A percentile compares a stretch with the other conserved stretches of the same genome.
Evolutionary conservation across 2,329 filamentous ascomycete species (phyloP).

Genomic region (Fusarium sublunatum): DNA sequence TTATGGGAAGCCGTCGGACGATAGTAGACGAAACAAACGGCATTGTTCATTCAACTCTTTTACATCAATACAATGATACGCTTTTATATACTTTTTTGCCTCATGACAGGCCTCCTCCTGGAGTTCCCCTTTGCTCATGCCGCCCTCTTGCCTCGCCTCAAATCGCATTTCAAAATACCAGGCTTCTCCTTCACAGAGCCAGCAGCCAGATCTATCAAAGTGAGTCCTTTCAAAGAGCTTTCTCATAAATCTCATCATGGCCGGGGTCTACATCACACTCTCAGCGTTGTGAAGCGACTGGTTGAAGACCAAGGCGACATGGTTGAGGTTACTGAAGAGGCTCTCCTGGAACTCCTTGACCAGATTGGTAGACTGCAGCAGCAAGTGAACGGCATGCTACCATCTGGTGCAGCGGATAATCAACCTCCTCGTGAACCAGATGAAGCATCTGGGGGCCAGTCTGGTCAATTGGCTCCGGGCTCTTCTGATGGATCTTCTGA

Average conservation of each 20-base stretch:
- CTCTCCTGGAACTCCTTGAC: constrained; percentile 44
- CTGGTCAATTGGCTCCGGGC: constrained; percentile 18
- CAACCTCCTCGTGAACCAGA: constrained; percentile 11
- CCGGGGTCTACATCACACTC: constrained; percentile 25
- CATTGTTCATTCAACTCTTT: constrained; percentile 8
- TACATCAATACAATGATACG: constrained; percentile 40
- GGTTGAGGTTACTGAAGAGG: constrained; percentile 43
- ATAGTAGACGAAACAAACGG: constrained; percentile 2
- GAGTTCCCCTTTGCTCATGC: constrained; percentile 19
- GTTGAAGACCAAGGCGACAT: constrained; percentile 43
- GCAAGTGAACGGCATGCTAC: constrained; percentile 46
- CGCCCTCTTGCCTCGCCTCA: constrained; percentile 19
- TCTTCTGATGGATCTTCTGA: constrained; percentile 12
- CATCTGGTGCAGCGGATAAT: constrained; percentile 22
- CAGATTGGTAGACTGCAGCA: constrained; percentile 46
- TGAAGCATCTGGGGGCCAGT: constrained; percentile 24
- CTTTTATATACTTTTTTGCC: constrained; percentile 36
- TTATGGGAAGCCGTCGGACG: constrained; percentile 13
- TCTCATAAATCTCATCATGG: constrained; percentile 14
- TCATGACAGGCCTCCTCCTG: constrained; percentile 26
- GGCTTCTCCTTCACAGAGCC: constrained; percentile 19
- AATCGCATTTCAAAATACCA: constrained; percentile 17
- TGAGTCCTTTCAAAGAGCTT: constrained; percentile 22
- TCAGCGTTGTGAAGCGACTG: constrained; percentile 37
- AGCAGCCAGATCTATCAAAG: constrained; percentile 13